A percentile compares a stretch with the other conserved stretches of the same genome.
These are phyloP conservation scores for Actinidia chinensis DNA, from an alignment of 179 eudicot genomes.

Conservation along the genomic window DNA sequence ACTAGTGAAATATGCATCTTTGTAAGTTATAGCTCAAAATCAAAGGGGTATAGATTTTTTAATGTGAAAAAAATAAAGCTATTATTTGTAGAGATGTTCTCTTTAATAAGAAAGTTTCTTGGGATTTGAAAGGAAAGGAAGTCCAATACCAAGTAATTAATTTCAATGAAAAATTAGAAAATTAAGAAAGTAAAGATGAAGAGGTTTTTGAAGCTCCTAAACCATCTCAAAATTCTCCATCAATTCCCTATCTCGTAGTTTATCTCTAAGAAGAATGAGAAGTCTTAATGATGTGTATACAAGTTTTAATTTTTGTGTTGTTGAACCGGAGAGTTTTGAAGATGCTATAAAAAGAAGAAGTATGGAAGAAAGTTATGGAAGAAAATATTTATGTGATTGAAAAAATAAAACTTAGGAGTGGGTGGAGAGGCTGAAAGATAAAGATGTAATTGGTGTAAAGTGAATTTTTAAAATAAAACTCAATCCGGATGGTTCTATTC, in stretches of 20 bases:
- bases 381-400: background rate
- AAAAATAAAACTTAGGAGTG: background rate
- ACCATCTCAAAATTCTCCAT: background rate
- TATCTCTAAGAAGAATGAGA: background rate
- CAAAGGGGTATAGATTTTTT: background rate
- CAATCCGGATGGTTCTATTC: background rate
- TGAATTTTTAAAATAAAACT: background rate
- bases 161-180: too few relatives aligned
- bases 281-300: background rate
- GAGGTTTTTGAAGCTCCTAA: too few relatives aligned
- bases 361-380: background rate
- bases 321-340: background rate
- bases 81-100: conserved; percentile 2
- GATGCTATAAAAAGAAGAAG: background rate
- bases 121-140: background rate
- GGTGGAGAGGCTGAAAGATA: background rate
- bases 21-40: background rate
- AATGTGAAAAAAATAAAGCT: background rate
- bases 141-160: background rate
- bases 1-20: background rate
- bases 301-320: background rate
- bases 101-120: background rate
- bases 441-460: background rate
- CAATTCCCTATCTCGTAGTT: background rate
- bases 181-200: too few relatives aligned